These are phyloP conservation scores for Globisporangium acanthophoron DNA, from an alignment of 352 stramenopile genomes.

Conservation along the genomic window DNA sequence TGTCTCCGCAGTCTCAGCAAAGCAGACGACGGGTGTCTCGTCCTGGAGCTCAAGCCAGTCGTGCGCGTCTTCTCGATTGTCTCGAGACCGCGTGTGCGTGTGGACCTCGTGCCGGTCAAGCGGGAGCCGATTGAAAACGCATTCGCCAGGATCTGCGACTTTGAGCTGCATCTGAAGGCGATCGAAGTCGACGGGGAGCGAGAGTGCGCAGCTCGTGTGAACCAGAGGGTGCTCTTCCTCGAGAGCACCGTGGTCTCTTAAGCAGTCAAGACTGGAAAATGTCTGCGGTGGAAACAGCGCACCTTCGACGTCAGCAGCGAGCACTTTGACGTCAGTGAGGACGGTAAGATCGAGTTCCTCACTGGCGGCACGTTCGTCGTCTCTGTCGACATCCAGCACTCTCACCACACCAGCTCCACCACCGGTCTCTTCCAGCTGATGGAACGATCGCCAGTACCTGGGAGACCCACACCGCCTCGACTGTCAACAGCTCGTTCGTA, in stretches of 20 bases:
- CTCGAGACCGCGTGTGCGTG: too few species aligned
- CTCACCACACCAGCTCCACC: too few species aligned
- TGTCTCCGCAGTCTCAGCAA: not conserved
- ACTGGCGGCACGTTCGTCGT: not conserved
- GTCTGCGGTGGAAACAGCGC: not conserved
- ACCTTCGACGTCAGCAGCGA: not conserved
- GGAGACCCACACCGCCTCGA: not conserved
- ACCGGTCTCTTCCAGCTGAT: too few species aligned
- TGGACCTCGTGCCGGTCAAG: too few species aligned
- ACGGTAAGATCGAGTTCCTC: not conserved
- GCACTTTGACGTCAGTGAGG: not conserved
- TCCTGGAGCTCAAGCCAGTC: too few species aligned
- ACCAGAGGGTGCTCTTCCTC: not conserved
- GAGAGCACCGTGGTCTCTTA: not conserved
- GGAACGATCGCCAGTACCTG: not conserved
- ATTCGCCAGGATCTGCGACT: too few species aligned
- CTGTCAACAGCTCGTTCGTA: too few species aligned
- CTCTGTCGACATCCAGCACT: not conserved
- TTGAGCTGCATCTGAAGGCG: too few species aligned
- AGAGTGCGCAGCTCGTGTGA: too few species aligned
- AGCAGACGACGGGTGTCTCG: not conserved
- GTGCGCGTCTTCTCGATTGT: too few species aligned
- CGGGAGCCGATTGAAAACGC: too few species aligned
- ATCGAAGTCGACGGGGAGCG: too few species aligned
- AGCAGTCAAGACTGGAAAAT: not conserved